phyloP scores from a whole-genome alignment of 306 rosid species.

The Sicyos edulis region DNA sequence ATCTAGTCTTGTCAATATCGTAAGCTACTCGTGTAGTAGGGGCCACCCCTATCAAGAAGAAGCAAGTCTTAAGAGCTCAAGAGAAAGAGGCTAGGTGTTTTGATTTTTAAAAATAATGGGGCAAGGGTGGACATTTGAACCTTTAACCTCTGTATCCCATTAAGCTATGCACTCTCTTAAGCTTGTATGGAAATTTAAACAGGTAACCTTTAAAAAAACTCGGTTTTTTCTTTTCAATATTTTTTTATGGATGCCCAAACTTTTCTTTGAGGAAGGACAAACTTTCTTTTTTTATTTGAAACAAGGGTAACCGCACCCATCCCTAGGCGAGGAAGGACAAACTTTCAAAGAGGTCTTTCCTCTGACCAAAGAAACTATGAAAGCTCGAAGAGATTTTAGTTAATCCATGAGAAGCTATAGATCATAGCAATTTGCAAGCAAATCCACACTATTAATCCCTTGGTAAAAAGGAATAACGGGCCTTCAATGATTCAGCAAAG shows the following conservation, averaged over 20 bases:
- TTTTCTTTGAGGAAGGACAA: background rate
- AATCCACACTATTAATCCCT: background rate
- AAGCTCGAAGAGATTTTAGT: background rate
- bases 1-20: background rate
- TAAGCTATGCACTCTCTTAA: background rate
- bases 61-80: background rate
- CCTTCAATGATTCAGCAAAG: background rate
- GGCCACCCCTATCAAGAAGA: conserved; percentile 2
- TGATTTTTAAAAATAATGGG: background rate
- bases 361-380: background rate
- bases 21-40: background rate
- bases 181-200: background rate
- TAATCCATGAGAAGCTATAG: background rate
- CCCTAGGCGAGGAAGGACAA: too few species aligned
- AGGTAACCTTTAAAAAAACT: background rate
- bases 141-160: background rate
- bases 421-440: background rate
- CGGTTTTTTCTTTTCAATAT: background rate
- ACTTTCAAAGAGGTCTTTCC: background rate
- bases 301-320: too few species aligned
- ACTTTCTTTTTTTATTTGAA: too few species aligned
- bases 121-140: background rate
- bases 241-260: background rate
- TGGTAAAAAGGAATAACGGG: background rate
- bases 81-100: background rate